Base-by-base conservation (phyloP, 2,329 filamentous ascomycete species). In the Aspergillus viridinutans region DNA sequence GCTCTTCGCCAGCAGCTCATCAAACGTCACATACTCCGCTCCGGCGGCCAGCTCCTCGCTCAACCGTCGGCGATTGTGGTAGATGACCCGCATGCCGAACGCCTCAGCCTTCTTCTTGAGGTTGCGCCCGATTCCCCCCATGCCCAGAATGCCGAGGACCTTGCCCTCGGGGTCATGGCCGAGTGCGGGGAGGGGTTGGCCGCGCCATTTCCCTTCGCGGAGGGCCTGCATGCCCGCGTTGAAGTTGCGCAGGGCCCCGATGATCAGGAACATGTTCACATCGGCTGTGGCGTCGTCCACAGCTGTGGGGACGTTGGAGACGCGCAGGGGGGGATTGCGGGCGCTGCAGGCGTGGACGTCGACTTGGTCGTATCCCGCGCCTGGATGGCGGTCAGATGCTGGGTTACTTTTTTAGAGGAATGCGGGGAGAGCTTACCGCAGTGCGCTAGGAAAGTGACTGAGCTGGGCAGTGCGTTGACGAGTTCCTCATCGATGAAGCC, bases 211-310 rank as follows among this genome's bases (percentile, higher is more conserved):
- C 0, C 87, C 85, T 23, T 81, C 77, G 38, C 90, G 84, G 9
- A 93, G 79, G 12, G 82, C 79, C 3, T 80, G 68, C 80, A 94
- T 88, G 52, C 83, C 81, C 1, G 80, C 75, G 67, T 87, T 86
- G 67, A 93, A 86, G 69, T 89, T 88, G 52, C 91, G 83, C 58
- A 96, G 79, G 8, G 90, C 88, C 17, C 90, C 91, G 50, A 96
- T 79, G 61, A 95, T 86, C 3, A 96, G 80, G 71, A 91, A 96
- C 69, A 95, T 86, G 67, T 83, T 88, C 7, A 86, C 82, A 72
- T 96, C 91, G 55, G 91, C 91, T 0, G 91, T 96, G 40, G 90
- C 85, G 70, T 94, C 89, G 72, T 94, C 87, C 47, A 92, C 89
- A 28, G 89, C 88, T 0, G 83, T 86, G n/a, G 90, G 91, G 1